Percentiles rank a stretch among this genome's conserved stretches.
These are phyloP conservation scores for Brassica balearica DNA, from an alignment of 441 rosid genomes.

Conservation along the genomic window DNA sequence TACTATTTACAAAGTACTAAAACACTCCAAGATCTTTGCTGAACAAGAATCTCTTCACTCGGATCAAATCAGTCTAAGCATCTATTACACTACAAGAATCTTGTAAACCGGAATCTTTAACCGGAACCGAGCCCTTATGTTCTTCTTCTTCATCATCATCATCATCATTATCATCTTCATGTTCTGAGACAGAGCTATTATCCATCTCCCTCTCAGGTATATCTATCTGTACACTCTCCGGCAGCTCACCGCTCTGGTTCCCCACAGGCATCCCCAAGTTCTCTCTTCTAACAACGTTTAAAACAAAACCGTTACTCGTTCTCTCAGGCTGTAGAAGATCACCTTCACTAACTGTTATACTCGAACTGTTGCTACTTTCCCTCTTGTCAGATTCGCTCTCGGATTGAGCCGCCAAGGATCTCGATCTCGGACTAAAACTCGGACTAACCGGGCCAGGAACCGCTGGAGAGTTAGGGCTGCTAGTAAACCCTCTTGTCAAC, in stretches of 20 bases:
- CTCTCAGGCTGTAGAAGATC: slow-evolving; percentile 88
- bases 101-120: slow-evolving; percentile 33
- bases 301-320: slow-evolving; percentile 65
- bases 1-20: slow-evolving; percentile 16
- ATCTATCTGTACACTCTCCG: slow-evolving; percentile 79
- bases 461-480: slow-evolving; percentile 59
- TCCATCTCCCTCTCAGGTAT: slow-evolving; percentile 78
- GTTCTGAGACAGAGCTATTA: slow-evolving; percentile 69
- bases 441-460: slow-evolving; percentile 49
- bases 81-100: slow-evolving; percentile 37
- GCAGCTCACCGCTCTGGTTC: slow-evolving; percentile 50
- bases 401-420: slow-evolving; percentile 38
- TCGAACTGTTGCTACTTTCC: slow-evolving; percentile 9
- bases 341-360: slow-evolving; percentile 80
- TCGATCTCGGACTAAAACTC: slow-evolving; percentile 43
- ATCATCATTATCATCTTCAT: slow-evolving; percentile 44
- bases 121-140: slow-evolving; percentile 11
- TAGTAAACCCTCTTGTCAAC: slow-evolving; percentile 49
- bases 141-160: slow-evolving; percentile 29
- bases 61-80: slow-evolving; percentile 28
- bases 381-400: slow-evolving; percentile 31
- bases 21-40: background rate
- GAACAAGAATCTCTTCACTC: slow-evolving; percentile 15
- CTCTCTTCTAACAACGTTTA: slow-evolving; percentile 78
- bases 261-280: slow-evolving; percentile 47